Evolutionary conservation across 257 asterid genomes (phyloP).

Genomic region (Rubia yunnanensis): DNA sequence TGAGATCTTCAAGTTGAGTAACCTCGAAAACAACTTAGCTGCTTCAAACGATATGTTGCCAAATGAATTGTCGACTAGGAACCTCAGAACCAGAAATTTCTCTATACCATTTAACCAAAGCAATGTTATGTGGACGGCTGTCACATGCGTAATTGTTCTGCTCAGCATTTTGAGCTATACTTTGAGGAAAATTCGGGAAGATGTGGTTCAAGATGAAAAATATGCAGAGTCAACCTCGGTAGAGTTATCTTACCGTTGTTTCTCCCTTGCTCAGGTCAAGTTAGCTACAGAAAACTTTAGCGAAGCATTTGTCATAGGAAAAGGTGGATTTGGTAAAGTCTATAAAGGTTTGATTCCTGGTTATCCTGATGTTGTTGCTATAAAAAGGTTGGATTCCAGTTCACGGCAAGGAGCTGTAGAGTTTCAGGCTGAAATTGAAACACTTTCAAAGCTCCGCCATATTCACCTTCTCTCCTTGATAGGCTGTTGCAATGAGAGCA

Average conservation of each 20-base stretch:
- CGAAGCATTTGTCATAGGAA: background rate
- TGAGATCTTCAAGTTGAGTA: background rate
- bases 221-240: background rate
- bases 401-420: background rate
- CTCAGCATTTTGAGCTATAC: background rate
- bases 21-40: background rate
- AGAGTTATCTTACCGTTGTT: background rate
- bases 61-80: background rate
- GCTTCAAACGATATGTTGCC: background rate
- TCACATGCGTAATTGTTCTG: background rate
- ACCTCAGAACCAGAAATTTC: background rate
- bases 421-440: slow-evolving; percentile 1
- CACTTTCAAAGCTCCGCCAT: slow-evolving; percentile 4
- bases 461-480: slow-evolving; percentile 2
- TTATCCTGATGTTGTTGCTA: background rate
- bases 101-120: background rate
- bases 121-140: background rate
- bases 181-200: background rate
- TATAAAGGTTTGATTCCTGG: background rate
- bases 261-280: background rate
- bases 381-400: background rate
- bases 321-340: background rate
- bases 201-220: background rate
- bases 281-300: background rate
- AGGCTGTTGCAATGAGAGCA: background rate